Conservation (phyloP, 129 eudicot species). For the Glebionis coronaria region DNA sequence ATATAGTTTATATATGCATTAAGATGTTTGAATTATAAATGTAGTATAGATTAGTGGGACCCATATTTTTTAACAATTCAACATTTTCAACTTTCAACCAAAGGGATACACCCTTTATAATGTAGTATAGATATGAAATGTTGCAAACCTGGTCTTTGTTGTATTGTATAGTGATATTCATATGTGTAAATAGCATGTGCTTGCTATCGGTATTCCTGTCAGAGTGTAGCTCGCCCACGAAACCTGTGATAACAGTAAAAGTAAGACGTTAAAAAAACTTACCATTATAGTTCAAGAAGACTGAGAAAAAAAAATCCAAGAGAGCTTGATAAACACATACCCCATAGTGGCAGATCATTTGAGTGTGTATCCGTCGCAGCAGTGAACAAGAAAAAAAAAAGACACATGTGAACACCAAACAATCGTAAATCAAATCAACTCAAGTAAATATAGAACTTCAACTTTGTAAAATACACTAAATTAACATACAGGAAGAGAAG, state of each 20-base stretch:
- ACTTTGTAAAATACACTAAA: too few relatives aligned
- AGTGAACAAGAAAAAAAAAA: constrained; percentile 27
- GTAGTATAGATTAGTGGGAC: too few relatives aligned
- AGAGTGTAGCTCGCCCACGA: constrained; percentile 82
- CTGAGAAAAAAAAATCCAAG: constrained; percentile 6
- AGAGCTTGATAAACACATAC: constrained; percentile 46
- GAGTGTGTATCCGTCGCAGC: constrained; percentile 35
- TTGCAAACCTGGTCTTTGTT: constrained; percentile 80
- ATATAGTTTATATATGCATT: too few relatives aligned
- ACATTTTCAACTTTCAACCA: too few relatives aligned
- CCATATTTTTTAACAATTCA: too few relatives aligned
- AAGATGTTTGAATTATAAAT: too few relatives aligned
- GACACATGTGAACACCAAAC: constrained; percentile 2
- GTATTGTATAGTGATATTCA: constrained; percentile 65
- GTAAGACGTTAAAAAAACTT: constrained; percentile 4
- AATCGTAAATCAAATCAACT: too few relatives aligned
- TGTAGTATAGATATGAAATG: too few relatives aligned
- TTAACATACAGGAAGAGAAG: too few relatives aligned
- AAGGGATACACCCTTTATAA: too few relatives aligned
- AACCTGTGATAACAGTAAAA: constrained; percentile 47
- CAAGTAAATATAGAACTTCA: background rate
- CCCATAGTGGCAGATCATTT: constrained; percentile 95
- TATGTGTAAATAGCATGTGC: constrained; percentile 72
- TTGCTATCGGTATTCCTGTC: constrained; percentile 75
- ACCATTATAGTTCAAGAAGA: constrained; percentile 1